Base-by-base conservation (phyloP, 768 basidiomycete genomes). In the Phanerochaete sordida region DNA sequence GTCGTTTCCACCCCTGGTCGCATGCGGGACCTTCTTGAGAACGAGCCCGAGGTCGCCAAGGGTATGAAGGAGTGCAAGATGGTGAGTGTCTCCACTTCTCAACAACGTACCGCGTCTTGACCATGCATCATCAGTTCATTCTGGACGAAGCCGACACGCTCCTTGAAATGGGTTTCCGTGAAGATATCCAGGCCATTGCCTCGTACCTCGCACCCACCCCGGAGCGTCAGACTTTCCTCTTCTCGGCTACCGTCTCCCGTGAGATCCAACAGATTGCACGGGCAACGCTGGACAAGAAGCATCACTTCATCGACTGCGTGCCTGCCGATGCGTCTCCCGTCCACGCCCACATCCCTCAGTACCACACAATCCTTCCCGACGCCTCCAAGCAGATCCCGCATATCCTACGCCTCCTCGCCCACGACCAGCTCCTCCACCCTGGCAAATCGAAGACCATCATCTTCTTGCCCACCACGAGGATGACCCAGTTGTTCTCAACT, bases 121-220 rank as follows among this genome's bases (percentile, higher is more conserved):
- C 52, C 8, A 5, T n/a, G 16, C 30, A 8, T 8, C 62, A 54
- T 37, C 63, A 93, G 91, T 81, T 98, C 55, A 81, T 98, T 60
- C 78, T 98, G 59, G 97, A 98, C 68, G 93, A 97, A 71, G 92
- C 93, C 12, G 95, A 98, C 68, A 91, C 89, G 0, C 79, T 96
- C 13, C 78, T 98, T 12, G 92, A 94, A 58, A 90, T 95, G 88
- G 95, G 95, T 65, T 97, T 96, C 82, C 83, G 89, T 3, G 82
- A 87, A 24, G 95, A 96, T 66, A 85, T 98, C 30, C 84, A 90
- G 23, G 84, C 81, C 1, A 93, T 96, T 65, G 73, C 81, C 28
- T 68, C 75, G 3, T 80, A 77, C 66, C 77, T 95, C n/a, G 87
- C 89, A 8, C 75, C 76, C 21, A 66, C 74, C 0, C 83, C 87